Percentiles rank a stretch among this genome's conserved stretches.
Evolutionary conservation across 1,284 basidiomycete genomes (phyloP).

Genomic region (Pyrrhoderma noxium): DNA sequence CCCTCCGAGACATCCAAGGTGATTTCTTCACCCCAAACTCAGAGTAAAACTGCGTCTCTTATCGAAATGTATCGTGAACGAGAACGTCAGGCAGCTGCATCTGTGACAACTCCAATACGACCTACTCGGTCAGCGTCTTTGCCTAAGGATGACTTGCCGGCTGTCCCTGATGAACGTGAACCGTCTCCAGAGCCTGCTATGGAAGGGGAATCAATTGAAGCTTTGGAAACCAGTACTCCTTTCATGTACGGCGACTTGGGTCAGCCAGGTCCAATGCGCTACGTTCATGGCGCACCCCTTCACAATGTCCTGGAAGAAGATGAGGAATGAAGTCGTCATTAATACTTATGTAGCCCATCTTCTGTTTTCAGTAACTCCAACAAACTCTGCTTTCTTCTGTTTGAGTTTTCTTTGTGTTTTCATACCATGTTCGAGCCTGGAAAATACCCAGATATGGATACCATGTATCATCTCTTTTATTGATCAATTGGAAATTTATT

Average conservation of each 20-base stretch:
- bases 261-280: constrained; percentile 60
- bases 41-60: constrained; percentile 61
- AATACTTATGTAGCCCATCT: neutral
- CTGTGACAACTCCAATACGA: constrained; percentile 25
- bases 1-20: constrained; percentile 19
- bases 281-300: constrained; percentile 80
- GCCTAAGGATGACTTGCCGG: constrained; percentile 17
- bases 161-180: constrained; percentile 17
- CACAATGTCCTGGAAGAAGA: constrained; percentile 76
- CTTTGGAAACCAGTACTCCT: constrained; percentile 25
- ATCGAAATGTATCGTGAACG: constrained; percentile 78
- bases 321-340: constrained; percentile 36
- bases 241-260: constrained; percentile 38
- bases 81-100: constrained; percentile 36
- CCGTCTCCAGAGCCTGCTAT: constrained; percentile 21
- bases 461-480: too few species aligned
- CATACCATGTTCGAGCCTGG: neutral
- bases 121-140: constrained; percentile 28
- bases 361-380: neutral
- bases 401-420: neutral
- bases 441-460: too few species aligned
- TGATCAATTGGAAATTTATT: neutral
- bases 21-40: constrained; percentile 18
- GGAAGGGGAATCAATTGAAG: constrained; percentile 22
- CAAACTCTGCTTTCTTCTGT: neutral